Percentiles rank a stretch among this genome's conserved stretches.
These are phyloP conservation scores for Penicillium cosmopolitanum DNA, from an alignment of 495 filamentous ascomycete genomes.

Conservation along the genomic window DNA sequence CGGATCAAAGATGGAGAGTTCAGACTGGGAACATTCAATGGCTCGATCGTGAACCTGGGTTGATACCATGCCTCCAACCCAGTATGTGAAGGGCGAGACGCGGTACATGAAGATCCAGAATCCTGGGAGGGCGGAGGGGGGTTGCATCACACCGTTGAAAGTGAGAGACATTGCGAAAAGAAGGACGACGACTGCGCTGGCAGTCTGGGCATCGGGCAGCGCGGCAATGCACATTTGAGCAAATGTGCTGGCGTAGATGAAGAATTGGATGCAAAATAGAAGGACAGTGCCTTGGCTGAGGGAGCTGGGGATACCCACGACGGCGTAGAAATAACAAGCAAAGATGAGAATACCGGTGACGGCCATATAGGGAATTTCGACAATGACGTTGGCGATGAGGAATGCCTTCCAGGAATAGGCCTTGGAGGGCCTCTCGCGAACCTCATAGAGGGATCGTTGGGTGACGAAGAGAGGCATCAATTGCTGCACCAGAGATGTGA, in stretches of 20 bases:
- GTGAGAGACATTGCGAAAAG: constrained; percentile 60
- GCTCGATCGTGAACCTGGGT: constrained; percentile 56
- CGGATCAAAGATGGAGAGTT: constrained; percentile 57
- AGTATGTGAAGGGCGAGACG: constrained; percentile 57
- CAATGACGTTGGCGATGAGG: constrained; percentile 62
- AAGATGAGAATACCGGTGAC: constrained; percentile 33
- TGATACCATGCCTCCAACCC: constrained; percentile 58
- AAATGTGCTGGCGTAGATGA: constrained; percentile 53
- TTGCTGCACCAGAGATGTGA: constrained; percentile 56
- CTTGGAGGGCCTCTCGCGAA: constrained; percentile 67
- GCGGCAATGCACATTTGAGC: constrained; percentile 62
- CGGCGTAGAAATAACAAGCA: constrained; percentile 54
- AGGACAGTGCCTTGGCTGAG: constrained; percentile 53
- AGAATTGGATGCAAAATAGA: constrained; percentile 52
- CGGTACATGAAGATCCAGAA: constrained; percentile 64
- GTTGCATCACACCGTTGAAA: constrained; percentile 64
- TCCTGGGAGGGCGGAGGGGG: constrained; percentile 56
- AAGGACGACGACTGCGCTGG: constrained; percentile 56
- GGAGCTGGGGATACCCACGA: constrained; percentile 45
- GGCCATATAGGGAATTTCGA: constrained; percentile 43
- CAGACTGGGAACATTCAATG: constrained; percentile 58
- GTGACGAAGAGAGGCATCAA: constrained; percentile 69
- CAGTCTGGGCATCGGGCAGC: constrained; percentile 57
- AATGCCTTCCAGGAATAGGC: constrained; percentile 76
- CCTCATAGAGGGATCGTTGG: constrained; percentile 66